Base-by-base conservation (phyloP, 495 filamentous ascomycete genomes). In the Penicillium subrubescens region DNA sequence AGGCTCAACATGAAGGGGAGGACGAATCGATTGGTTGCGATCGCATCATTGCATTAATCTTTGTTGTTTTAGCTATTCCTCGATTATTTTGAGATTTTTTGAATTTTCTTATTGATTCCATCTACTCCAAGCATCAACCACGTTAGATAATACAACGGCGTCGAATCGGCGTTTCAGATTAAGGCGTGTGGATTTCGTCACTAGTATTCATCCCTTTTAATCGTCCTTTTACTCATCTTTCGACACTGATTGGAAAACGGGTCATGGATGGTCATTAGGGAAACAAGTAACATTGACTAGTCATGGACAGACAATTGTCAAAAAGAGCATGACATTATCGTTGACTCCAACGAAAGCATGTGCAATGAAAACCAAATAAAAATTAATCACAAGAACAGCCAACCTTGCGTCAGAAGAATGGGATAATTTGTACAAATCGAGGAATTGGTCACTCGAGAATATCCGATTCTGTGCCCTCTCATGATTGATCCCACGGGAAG, bases 311-410 rank as follows among this genome's bases (percentile, higher is more conserved):
- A 12, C 48, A 31, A 17, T n/a, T 31, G 14, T 15, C 51, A 60
- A 57, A 35, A 34, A 63, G 41, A 4, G 41, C 56, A 21, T 43
- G 25, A 63, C 29, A 61, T 61, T 33, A 50, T 67, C 61, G 41
- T 50, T 69, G 39, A 27, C 44, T 31, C 62, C 57, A 59, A 53
- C 41, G 59, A 68, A 68, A 61, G 34, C 66, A 70, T 71, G 61
- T 69, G 44, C 61, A 68, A 31, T 25, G 14, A 35, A 35, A 70
- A 69, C 33, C 29, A 59, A 57, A n/a, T 8, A 44, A 56, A 25
- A 10, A 19, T n/a, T 7, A 62, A 56, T 61, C 50, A 64, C 57
- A 64, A 60, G 61, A 64, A 33, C 51, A 62, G 2, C 27, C 41
- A 52, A 52, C n/a, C n/a, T n/a, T n/a, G 48, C 25, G 6, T n/a